Evolutionary conservation across 257 asterid species (phyloP).

Genomic region (Lycium ferocissimum): DNA sequence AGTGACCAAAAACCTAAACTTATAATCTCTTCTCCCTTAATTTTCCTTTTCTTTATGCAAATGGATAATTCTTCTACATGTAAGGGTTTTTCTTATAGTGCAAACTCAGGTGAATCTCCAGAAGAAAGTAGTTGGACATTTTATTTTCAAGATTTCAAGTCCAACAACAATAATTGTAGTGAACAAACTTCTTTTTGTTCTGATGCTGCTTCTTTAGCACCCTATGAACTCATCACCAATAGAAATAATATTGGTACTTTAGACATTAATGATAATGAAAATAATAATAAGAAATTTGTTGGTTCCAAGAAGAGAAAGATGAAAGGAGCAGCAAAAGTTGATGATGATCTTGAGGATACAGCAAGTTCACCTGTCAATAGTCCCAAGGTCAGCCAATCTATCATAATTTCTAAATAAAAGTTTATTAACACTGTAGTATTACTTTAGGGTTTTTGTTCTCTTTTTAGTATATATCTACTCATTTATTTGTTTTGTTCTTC

Average conservation of each 20-base stretch:
- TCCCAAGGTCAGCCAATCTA: slow-evolving; percentile 57
- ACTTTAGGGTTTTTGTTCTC: not conserved
- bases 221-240: not conserved
- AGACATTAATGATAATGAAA: slow-evolving; percentile 35
- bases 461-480: not conserved
- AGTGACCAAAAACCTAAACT: slow-evolving; percentile 23
- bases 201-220: not conserved
- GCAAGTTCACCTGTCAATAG: slow-evolving; percentile 83
- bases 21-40: not conserved
- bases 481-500: not conserved
- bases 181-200: slow-evolving; percentile 21
- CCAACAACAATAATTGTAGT: slow-evolving; percentile 32
- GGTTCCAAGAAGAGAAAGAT: slow-evolving; percentile 61
- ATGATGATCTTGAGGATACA: slow-evolving; percentile 73
- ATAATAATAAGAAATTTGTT: not conserved
- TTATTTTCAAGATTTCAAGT: slow-evolving; percentile 65
- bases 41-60: not conserved
- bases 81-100: slow-evolving; percentile 29
- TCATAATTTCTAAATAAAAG: too few relatives aligned
- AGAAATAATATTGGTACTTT: not conserved
- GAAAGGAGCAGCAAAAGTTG: slow-evolving; percentile 36
- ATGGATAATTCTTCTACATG: slow-evolving; percentile 37
- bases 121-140: slow-evolving; percentile 89
- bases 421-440: too few relatives aligned
- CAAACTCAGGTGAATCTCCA: slow-evolving; percentile 38